A percentile compares a stretch with the other conserved stretches of the same genome.
Conservation (phyloP, 495 filamentous ascomycete genomes). For the Penicillium psychrofluorescens region DNA sequence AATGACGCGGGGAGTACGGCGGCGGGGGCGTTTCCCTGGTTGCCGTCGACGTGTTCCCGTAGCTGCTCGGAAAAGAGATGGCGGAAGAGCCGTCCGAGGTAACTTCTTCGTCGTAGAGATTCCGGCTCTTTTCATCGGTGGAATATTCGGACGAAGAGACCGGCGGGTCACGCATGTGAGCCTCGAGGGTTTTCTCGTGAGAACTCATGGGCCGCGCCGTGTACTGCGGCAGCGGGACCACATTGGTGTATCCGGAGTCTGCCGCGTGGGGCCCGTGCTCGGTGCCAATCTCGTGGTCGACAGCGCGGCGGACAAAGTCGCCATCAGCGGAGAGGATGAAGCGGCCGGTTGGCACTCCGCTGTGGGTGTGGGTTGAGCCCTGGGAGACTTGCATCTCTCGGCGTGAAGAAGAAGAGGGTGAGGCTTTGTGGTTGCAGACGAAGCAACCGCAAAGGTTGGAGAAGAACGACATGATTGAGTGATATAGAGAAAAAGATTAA, state of each 20-base stretch:
- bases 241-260: constrained; percentile 25
- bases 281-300: constrained; percentile 1
- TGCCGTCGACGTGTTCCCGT: constrained; percentile 41
- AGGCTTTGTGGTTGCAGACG: constrained; percentile 6
- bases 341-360: constrained; percentile 46
- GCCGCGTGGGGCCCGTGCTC: constrained; percentile 14
- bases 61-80: constrained; percentile 40
- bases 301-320: constrained; percentile 13
- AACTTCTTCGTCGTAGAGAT: constrained; percentile 25
- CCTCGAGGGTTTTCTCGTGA: constrained; percentile 37
- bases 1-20: constrained; percentile 32
- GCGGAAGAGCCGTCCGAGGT: constrained; percentile 34
- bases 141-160: constrained; percentile 19
- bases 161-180: constrained; percentile 29
- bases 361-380: constrained; percentile 1
- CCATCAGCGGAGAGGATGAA: constrained; percentile 14
- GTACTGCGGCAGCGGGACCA: constrained; percentile 35
- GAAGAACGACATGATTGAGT: constrained; percentile 21
- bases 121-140: constrained; percentile 27
- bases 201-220: constrained; percentile 33
- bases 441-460: constrained; percentile 25
- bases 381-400: constrained; percentile 12
- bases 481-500: neutral
- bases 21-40: constrained; percentile 40
- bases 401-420: neutral